A percentile compares a stretch with the other conserved stretches of the same genome.
Conservation (phyloP, 192 early-diverging fungal species). For the Lobosporangium transversale region DNA sequence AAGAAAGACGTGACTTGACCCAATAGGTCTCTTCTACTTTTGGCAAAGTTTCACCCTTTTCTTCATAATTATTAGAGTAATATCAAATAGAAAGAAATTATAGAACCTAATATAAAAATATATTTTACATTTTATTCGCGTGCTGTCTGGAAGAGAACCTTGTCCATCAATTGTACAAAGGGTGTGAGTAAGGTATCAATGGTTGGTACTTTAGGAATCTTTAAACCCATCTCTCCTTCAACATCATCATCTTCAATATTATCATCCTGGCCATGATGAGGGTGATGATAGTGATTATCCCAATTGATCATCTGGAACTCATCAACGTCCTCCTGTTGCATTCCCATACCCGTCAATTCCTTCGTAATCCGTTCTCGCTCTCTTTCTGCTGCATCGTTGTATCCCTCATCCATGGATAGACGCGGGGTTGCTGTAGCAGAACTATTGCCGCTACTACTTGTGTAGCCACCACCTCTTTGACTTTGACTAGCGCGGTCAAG, state of each 20-base stretch:
- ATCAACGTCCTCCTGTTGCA: constrained; percentile 55
- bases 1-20: too few species aligned
- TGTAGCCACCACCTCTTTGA: too few species aligned
- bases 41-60: too few species aligned
- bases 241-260: constrained; percentile 12
- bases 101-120: too few species aligned
- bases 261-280: constrained; percentile 5
- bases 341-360: constrained; percentile 25
- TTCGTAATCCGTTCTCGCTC: constrained; percentile 14
- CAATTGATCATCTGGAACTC: constrained; percentile 57
- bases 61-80: too few species aligned
- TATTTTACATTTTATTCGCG: constrained; percentile 30
- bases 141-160: constrained; percentile 32
- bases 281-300: not conserved
- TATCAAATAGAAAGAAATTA: too few species aligned
- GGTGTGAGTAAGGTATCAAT: constrained; percentile 20
- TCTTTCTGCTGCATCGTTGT: not conserved
- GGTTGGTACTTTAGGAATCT: constrained; percentile 29
- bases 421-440: not conserved
- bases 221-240: constrained; percentile 11
- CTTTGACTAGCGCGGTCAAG: constrained; percentile 19
- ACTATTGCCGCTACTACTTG: not conserved
- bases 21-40: too few species aligned
- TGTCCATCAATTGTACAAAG: constrained; percentile 28
- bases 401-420: not conserved